Conservation (phyloP, 108 stramenopile species). For the Mayamaea pseudoterrestris region DNA sequence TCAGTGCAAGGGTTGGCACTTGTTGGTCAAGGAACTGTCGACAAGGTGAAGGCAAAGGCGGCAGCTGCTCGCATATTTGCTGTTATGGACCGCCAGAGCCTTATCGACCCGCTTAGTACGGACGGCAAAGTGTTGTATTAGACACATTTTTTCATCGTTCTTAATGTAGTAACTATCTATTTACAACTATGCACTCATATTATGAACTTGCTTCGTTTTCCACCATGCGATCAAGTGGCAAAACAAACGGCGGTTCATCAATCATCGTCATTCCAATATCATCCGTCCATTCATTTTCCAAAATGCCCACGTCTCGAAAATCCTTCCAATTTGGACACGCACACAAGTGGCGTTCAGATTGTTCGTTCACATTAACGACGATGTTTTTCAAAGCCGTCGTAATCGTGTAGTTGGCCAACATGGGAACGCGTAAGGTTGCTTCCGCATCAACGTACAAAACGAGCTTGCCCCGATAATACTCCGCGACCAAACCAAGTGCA, state of each 20-base stretch:
- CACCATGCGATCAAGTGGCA: too few species aligned
- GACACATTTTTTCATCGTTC: too few species aligned
- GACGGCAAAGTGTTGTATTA: constrained; percentile 29
- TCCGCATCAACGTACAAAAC: constrained; percentile 29
- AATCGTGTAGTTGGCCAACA: constrained; percentile 35
- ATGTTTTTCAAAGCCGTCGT: constrained; percentile 36
- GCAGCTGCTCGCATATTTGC: constrained; percentile 44
- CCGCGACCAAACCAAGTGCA: constrained; percentile 49
- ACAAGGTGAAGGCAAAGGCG: constrained; percentile 33
- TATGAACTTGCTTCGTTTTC: too few species aligned
- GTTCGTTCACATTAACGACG: constrained; percentile 45
- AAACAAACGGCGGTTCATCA: too few species aligned
- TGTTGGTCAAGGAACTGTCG: constrained; percentile 31
- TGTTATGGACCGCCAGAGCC: constrained; percentile 30
- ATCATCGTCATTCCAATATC: too few species aligned
- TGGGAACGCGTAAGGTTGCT: constrained; percentile 36
- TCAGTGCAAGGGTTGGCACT: constrained; percentile 40
- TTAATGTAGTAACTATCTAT: too few species aligned
- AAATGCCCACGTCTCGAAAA: too few species aligned
- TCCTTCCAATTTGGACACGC: constrained; percentile 37
- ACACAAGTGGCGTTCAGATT: constrained; percentile 60
- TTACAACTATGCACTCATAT: too few species aligned
- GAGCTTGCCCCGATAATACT: constrained; percentile 59
- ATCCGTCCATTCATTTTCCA: too few species aligned
- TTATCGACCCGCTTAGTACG: constrained; percentile 36